Evolutionary conservation across 2,329 filamentous ascomycete genomes (phyloP), one percentile per base, ranked within the genome.

Genomic region (Xylariaceae sp.): DNA sequence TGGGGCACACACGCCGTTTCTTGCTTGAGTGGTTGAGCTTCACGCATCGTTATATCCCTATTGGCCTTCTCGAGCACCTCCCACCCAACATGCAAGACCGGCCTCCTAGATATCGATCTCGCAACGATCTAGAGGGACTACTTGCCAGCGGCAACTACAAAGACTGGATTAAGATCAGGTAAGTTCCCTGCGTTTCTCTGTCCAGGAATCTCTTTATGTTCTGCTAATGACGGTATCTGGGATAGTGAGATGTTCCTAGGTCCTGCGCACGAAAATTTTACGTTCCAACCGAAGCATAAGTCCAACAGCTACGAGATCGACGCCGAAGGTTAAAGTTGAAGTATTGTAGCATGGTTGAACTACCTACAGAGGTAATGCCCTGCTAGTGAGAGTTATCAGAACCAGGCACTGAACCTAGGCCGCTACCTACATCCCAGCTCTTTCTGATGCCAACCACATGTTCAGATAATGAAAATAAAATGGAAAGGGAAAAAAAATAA

Each of bases 91-190:
- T 98, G 42, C 90, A 96, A 60, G 92, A 98, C 64, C 77, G 93
- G 17, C 88, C 93, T 38, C 92, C 92, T 5, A 81, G 82, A 37
- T 98, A 86, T 64, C 79, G 74, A 57, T 91, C 92, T 17, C 77
- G 93, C 47, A 85, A 93, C 67, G 93, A 98, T 43, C 68, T 98
- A 62, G 93, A 98, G 77, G 95, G 88, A n/a, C 71, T 98, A 54
- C 76, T 98, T 69, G 85, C 84, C 12, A 96, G 90, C 68, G 80
- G 82, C 53, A 90, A 97, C 68, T 96, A 95, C 71, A 86, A 85
- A 70, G 93, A 98, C 67, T 98, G 93, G 93, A 90, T 98, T 66
- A 97, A 95, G 74, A 94, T 98, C 60, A 94, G 85, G 90, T 93
- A 79, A 66, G 82, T 75, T 10, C 47, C 43, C 46, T 11, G 39